A percentile compares a stretch with the other conserved stretches of the same genome.
phyloP scores from a whole-genome alignment of 805 yeast species.

The Helenozyma rhizophorensis region DNA sequence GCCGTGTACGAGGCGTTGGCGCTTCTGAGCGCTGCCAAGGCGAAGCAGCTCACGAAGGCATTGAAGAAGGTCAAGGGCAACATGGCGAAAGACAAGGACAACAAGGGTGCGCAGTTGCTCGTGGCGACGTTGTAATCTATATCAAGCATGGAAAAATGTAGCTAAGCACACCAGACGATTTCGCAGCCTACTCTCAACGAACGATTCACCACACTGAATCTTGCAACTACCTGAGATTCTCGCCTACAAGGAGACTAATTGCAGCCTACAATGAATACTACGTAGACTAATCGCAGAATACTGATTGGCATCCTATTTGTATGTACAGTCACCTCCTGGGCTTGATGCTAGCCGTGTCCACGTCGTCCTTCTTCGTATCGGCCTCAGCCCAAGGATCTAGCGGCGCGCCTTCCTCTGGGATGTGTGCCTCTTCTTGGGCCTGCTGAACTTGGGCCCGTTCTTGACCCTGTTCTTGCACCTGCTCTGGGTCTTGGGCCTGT shows the following conservation, averaged over 20 bases:
- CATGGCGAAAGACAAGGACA: constrained; percentile 42
- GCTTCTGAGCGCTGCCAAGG: constrained; percentile 32
- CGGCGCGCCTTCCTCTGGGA: background rate
- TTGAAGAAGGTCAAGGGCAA: constrained; percentile 49
- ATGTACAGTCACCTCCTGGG: constrained; percentile 24
- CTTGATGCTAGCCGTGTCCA: constrained; percentile 34
- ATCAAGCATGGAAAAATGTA: constrained; percentile 1
- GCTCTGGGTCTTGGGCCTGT: background rate
- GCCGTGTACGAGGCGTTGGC: constrained; percentile 68
- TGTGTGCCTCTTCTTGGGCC: constrained; percentile 3
- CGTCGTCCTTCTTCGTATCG: constrained; percentile 29
- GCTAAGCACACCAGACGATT: too few species aligned
- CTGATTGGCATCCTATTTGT: too few species aligned
- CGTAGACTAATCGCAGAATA: too few species aligned
- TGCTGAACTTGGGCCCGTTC: constrained; percentile 20
- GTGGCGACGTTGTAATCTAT: constrained; percentile 18
- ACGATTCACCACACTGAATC: too few species aligned
- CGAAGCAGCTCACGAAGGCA: constrained; percentile 47
- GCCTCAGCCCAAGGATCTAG: constrained; percentile 40
- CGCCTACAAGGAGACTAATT: too few species aligned
- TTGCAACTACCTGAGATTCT: too few species aligned
- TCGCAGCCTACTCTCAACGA: too few species aligned
- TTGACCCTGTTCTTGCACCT: too few species aligned
- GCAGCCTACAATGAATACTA: too few species aligned
- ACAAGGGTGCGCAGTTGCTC: constrained; percentile 57